phyloP scores from a whole-genome alignment of 345 rosid genomes.

The Eucalyptus pumila region DNA sequence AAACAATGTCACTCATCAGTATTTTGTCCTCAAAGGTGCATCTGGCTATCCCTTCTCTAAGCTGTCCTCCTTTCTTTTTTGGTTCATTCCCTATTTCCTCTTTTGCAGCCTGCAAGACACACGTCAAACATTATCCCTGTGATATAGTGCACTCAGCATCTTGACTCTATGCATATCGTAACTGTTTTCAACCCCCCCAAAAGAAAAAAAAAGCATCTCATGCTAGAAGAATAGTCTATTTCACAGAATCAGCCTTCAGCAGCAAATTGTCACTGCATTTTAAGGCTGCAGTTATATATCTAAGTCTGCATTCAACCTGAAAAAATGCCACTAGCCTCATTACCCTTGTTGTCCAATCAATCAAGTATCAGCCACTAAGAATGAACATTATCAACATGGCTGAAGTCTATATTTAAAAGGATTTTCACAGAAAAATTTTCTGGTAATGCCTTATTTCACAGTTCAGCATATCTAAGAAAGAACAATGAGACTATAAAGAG shows the following conservation, averaged over 20 bases:
- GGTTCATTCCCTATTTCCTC: slow-evolving; percentile 66
- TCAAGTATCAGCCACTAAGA: neutral
- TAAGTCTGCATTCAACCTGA: neutral
- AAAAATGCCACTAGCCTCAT: neutral
- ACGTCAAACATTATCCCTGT: neutral
- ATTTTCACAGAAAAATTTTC: neutral
- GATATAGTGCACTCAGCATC: neutral
- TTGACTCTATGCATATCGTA: neutral
- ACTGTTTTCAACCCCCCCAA: neutral
- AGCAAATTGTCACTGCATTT: neutral
- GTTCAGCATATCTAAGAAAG: neutral
- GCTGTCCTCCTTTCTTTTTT: slow-evolving; percentile 45
- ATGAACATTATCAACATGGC: neutral
- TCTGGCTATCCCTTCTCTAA: slow-evolving; percentile 77
- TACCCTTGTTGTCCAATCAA: neutral
- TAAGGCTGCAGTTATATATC: neutral
- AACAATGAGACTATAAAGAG: neutral
- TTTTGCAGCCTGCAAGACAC: slow-evolving; percentile 51
- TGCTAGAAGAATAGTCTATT: neutral
- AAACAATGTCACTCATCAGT: slow-evolving; percentile 80
- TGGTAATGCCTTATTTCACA: neutral
- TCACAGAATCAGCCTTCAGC: neutral
- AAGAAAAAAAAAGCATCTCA: accelerated
- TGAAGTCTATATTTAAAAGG: neutral
- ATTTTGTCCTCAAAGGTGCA: slow-evolving; percentile 97